Percentiles rank a stretch among this genome's conserved stretches.
Conservation (phyloP, 352 stramenopile genomes). For the Sclerospora graminicola region DNA sequence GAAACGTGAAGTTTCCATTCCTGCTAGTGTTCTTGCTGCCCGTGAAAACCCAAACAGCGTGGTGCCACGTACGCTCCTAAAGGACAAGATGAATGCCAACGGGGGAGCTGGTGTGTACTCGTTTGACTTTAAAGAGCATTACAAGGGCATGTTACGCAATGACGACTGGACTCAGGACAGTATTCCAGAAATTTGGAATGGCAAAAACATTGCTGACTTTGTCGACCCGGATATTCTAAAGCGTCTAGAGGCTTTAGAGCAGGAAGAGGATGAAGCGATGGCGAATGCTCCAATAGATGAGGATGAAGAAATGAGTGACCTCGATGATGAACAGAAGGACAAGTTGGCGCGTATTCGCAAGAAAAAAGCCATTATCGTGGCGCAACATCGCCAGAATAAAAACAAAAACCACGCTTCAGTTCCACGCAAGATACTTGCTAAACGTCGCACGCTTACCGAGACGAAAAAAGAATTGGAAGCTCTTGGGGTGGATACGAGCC, state of each 20-base stretch:
- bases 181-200: constrained; percentile 99
- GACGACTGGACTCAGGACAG: constrained; percentile 95
- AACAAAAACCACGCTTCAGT: constrained; percentile 92
- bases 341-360: constrained; percentile 74
- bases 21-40: constrained; percentile 84
- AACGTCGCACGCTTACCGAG: constrained; percentile 54
- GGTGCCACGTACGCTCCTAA: constrained; percentile 45
- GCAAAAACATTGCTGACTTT: constrained; percentile 99
- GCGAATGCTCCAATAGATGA: constrained; percentile 86
- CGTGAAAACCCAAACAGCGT: constrained; percentile 42
- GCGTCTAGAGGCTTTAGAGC: constrained; percentile 92
- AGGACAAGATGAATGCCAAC: constrained; percentile 90
- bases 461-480: constrained; percentile 89
- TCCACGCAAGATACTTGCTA: constrained; percentile 79
- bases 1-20: constrained; percentile 88
- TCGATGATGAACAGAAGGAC: constrained; percentile 95
- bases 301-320: constrained; percentile 80
- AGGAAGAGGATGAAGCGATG: constrained; percentile 94
- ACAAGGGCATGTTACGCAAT: constrained; percentile 91
- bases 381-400: constrained; percentile 87
- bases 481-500: constrained; percentile 84
- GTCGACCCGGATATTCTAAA: constrained; percentile 97
- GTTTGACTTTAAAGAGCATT: constrained; percentile 96
- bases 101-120: constrained; percentile 96
- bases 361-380: constrained; percentile 80